phyloP scores from a whole-genome alignment of 495 filamentous ascomycete species.

The Penicillium chermesinum region DNA sequence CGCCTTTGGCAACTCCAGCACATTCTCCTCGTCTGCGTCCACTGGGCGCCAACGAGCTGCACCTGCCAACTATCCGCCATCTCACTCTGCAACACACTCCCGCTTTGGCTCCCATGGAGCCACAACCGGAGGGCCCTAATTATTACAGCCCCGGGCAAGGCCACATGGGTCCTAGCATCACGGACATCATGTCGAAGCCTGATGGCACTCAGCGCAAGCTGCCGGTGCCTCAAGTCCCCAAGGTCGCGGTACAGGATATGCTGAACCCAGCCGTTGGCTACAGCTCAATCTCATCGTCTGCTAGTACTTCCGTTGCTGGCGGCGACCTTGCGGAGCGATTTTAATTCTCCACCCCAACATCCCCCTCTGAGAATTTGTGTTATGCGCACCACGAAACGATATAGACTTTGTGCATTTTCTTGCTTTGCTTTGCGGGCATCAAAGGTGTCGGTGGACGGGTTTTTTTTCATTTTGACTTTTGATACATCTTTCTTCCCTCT shows the following conservation, averaged over 20 bases:
- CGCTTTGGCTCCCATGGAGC: conserved; percentile 89
- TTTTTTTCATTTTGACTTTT: conserved; percentile 19
- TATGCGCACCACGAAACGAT: conserved; percentile 42
- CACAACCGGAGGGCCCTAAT: conserved; percentile 53
- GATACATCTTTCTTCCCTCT: too few relatives aligned
- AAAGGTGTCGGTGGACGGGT: conserved; percentile 29
- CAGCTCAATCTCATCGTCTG: conserved; percentile 49
- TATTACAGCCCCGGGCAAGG: conserved; percentile 51
- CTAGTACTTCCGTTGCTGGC: conserved; percentile 44
- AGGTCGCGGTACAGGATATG: conserved; percentile 84
- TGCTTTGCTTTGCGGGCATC: conserved; percentile 25
- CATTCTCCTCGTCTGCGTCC: conserved; percentile 92
- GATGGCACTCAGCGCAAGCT: conserved; percentile 88
- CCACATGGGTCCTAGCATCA: conserved; percentile 68
- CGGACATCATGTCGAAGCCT: conserved; percentile 83
- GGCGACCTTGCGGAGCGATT: conserved; percentile 39
- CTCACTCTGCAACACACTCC: conserved; percentile 84
- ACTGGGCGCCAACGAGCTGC: conserved; percentile 60
- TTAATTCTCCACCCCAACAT: conserved; percentile 13
- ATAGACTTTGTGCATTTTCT: conserved; percentile 45
- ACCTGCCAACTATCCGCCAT: conserved; percentile 83
- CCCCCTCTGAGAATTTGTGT: conserved; percentile 21
- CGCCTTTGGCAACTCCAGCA: conserved; percentile 88
- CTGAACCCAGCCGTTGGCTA: conserved; percentile 63
- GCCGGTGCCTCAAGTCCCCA: conserved; percentile 85